These are phyloP conservation scores for Pontederia paniculata DNA, from an alignment of 176 grass and related monocot species.

Conservation along the genomic window DNA sequence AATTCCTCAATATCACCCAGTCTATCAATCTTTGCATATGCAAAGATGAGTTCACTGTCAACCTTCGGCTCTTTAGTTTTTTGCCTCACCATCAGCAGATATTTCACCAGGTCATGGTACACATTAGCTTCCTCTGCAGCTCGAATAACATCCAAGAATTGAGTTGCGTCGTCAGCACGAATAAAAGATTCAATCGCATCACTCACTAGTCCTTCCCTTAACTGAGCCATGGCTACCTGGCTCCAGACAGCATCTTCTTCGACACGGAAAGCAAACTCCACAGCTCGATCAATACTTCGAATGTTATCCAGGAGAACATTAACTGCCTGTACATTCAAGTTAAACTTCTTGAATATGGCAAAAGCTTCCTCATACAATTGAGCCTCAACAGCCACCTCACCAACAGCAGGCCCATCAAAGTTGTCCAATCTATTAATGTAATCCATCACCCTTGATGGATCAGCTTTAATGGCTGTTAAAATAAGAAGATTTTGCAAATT, in stretches of 20 bases:
- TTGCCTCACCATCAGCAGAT: constrained; percentile 75
- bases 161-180: constrained; percentile 62
- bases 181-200: constrained; percentile 93
- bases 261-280: constrained; percentile 79
- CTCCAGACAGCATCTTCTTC: constrained; percentile 95
- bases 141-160: constrained; percentile 77
- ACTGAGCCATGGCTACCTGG: constrained; percentile 81
- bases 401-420: constrained; percentile 91
- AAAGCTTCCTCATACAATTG: constrained; percentile 84
- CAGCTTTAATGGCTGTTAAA: constrained; percentile 78
- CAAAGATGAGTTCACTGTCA: constrained; percentile 77
- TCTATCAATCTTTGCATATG: constrained; percentile 75
- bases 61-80: constrained; percentile 69
- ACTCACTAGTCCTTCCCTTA: constrained; percentile 73
- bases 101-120: constrained; percentile 63
- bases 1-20: constrained; percentile 85
- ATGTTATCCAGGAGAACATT: constrained; percentile 89
- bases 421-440: constrained; percentile 88
- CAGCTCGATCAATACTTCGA: constrained; percentile 73
- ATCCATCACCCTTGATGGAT: constrained; percentile 85
- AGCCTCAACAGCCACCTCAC: constrained; percentile 80
- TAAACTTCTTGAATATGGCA: constrained; percentile 95
- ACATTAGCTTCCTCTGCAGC: constrained; percentile 68
- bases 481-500: constrained; percentile 91
- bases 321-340: constrained; percentile 82